Evolutionary conservation across 345 rosid species (phyloP).

Genomic region (Hirschfeldia incana): DNA sequence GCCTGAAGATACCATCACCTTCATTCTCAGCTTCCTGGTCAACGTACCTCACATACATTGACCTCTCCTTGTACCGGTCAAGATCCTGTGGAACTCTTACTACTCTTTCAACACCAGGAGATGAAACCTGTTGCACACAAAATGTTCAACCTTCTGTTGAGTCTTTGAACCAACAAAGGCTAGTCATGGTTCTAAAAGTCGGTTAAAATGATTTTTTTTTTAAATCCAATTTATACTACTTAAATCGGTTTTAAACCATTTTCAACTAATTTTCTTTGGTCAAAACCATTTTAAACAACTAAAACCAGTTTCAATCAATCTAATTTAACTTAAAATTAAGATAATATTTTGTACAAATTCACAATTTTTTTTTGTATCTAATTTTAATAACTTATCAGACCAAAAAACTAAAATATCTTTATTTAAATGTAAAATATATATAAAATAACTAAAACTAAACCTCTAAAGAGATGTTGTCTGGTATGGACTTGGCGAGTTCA

Average conservation of each 20-base stretch:
- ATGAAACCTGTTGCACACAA: constrained; percentile 62
- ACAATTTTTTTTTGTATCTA: no score
- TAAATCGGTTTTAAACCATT: not conserved
- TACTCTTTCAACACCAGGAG: constrained; percentile 86
- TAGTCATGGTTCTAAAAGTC: not conserved
- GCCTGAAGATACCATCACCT: constrained; percentile 70
- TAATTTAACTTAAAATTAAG: no score
- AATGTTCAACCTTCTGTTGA: constrained; percentile 13
- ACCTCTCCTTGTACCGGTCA: constrained; percentile 75
- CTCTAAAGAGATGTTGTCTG: constrained; percentile 67
- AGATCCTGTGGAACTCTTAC: constrained; percentile 78
- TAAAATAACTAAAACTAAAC: constrained; percentile 30
- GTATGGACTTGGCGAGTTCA: constrained; percentile 62
- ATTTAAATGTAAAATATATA: no score
- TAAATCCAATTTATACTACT: no score
- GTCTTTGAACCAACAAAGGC: not conserved
- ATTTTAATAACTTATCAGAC: not conserved
- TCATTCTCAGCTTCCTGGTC: constrained; percentile 37
- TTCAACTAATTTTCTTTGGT: no score
- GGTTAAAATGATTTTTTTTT: not conserved
- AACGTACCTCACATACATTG: constrained; percentile 65
- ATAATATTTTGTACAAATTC: no score
- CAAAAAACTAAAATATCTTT: no score
- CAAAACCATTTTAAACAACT: no score
- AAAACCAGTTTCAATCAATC: no score